Evolutionary conservation across 2,329 filamentous ascomycete species (phyloP), one percentile per base, ranked within the genome.

Genomic region (Colletotrichum liriopes): DNA sequence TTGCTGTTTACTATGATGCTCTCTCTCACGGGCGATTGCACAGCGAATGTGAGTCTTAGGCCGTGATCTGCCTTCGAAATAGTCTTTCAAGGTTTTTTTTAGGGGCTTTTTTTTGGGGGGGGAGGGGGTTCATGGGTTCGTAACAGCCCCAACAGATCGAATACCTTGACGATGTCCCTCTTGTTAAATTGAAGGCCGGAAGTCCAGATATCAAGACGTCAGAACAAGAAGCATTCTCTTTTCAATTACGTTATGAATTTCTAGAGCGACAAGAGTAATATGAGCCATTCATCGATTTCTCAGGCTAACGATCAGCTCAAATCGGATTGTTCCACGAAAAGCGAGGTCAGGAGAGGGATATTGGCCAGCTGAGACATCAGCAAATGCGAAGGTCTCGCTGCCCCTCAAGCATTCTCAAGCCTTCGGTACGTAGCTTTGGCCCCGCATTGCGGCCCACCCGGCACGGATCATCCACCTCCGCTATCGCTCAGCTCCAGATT

Each of bases 401-500:
- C 45, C n/a, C 18, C 45, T 43, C 45, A 51, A 51, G 26, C 26
- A 32, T 45, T 41, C 18, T 23, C 20, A 16, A 39, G 14, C 23
- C 26, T 1, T 9, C 2, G 39, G 65, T 49, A 72, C 70, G 59
- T 72, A 45, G 16, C 47, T 9, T 35, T 14, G 56, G 43, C 39
- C 61, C 71, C 62, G 62, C 67, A 54, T 5, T 3, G 0, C 35
- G 9, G 6, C 6, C 35, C 29, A 14, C 16, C 39, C 71, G 67
- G 71, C 11, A 32, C 51, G 71, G 71, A 73, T 66, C 35, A 73
- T 67, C 61, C 35, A 14, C 2, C 0, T 5, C 71, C 71, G 71
- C 61, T 73, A 73, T 73, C 69, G 41, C n/a, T n/a, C 8, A 29
- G 32, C 60, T 58, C 61, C 59, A 47, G 66, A 26, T 59, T 64